Percentiles rank a stretch among this genome's conserved stretches.
Conservation (phyloP, 139 green algal genomes). For the Deuterostichococcus epilithicus region DNA sequence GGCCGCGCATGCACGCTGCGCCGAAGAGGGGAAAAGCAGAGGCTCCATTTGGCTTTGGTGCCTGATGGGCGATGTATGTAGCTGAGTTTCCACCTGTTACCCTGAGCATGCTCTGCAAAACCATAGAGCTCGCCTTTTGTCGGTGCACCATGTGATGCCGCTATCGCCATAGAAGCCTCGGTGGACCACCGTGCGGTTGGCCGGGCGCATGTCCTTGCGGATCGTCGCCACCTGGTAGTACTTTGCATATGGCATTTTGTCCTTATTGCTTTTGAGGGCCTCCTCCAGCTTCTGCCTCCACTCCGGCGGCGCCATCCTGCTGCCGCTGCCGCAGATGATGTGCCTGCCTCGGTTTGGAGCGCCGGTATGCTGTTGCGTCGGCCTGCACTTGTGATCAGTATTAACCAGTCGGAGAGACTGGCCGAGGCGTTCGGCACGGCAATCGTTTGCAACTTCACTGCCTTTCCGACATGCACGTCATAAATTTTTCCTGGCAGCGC, state of each 20-base stretch:
- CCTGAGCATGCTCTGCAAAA: background rate
- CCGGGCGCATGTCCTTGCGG: slow-evolving; percentile 51
- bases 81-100: background rate
- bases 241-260: slow-evolving; percentile 1
- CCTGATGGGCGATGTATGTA: background rate
- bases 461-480: too few relatives aligned
- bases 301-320: background rate
- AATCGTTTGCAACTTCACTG: too few relatives aligned
- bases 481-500: too few relatives aligned
- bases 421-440: too few relatives aligned
- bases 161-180: slow-evolving; percentile 60
- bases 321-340: background rate
- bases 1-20: background rate
- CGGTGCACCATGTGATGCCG: slow-evolving; percentile 67
- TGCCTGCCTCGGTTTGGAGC: background rate
- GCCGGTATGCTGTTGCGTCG: background rate
- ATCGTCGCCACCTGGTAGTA: slow-evolving; percentile 82
- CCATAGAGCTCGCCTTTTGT: slow-evolving; percentile 45
- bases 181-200: slow-evolving; percentile 74
- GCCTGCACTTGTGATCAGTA: background rate
- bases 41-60: background rate
- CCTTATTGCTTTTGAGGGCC: background rate
- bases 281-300: background rate
- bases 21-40: background rate
- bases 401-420: background rate